A percentile compares a stretch with the other conserved stretches of the same genome.
Evolutionary conservation across 208 protist species (phyloP).

Genomic region (Trypanosoma caninum): DNA sequence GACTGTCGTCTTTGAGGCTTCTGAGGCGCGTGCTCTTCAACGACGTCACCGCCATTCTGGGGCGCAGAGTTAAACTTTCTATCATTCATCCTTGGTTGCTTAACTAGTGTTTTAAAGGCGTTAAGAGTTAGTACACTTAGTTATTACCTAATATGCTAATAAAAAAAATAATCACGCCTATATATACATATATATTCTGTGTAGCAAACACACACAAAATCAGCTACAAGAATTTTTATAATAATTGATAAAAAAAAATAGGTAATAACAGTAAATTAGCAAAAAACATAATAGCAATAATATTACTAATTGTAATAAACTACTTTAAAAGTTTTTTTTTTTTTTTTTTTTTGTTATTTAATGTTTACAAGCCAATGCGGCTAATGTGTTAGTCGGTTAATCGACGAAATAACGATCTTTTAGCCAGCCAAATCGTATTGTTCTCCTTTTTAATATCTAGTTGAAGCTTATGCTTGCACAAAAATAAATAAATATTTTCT

Average conservation of each 20-base stretch:
- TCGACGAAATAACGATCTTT: slow-evolving; percentile 11
- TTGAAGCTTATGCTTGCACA: slow-evolving; percentile 1
- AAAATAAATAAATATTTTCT: slow-evolving; percentile 20
- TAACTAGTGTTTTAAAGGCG: too few relatives aligned
- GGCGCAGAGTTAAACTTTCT: not conserved
- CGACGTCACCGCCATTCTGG: not conserved
- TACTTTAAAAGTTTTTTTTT: too few relatives aligned
- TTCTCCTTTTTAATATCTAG: slow-evolving; percentile 11
- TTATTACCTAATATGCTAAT: not conserved
- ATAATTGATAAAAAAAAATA: not conserved
- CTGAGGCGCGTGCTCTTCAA: slow-evolving; percentile 39
- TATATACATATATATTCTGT: not conserved
- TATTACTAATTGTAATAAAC: too few relatives aligned
- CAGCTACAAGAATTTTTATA: too few relatives aligned
- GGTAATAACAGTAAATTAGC: too few relatives aligned
- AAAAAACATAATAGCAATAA: too few relatives aligned
- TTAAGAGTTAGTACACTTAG: too few relatives aligned
- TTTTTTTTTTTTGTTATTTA: slow-evolving; percentile 3
- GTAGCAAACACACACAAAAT: not conserved
- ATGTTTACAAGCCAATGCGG: not conserved
- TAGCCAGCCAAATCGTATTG: not conserved
- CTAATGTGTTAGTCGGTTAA: not conserved
- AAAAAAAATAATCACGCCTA: not conserved
- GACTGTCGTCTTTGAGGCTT: slow-evolving; percentile 67
- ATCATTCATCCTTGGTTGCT: not conserved